These are phyloP conservation scores for Pogostemon cablin DNA, from an alignment of 257 asterid genomes.

Conservation along the genomic window DNA sequence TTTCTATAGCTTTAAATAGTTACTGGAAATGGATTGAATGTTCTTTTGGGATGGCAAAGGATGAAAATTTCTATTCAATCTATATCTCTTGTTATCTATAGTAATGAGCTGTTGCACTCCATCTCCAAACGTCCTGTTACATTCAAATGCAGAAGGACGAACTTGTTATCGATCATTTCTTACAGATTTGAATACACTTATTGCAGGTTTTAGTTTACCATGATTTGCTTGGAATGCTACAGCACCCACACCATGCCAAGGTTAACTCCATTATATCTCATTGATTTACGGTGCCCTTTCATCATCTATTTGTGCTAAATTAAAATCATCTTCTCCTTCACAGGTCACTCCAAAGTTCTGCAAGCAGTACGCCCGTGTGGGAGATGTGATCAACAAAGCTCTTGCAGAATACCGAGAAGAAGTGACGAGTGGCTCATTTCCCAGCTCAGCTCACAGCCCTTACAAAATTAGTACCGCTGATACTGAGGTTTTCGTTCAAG, in stretches of 20 bases:
- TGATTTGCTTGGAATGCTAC: slow-evolving; percentile 89
- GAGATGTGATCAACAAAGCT: slow-evolving; percentile 75
- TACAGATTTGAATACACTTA: neutral
- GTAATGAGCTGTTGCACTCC: too few species aligned
- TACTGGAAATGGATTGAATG: neutral
- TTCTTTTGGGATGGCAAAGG: neutral
- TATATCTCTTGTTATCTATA: too few species aligned
- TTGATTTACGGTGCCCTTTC: neutral
- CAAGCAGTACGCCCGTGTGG: slow-evolving; percentile 77
- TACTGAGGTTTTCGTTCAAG: slow-evolving; percentile 51
- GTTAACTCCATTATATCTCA: slow-evolving; percentile 35
- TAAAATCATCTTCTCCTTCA: slow-evolving; percentile 24
- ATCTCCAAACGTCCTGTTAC: too few species aligned
- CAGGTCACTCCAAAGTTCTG: slow-evolving; percentile 93
- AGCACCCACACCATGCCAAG: slow-evolving; percentile 95
- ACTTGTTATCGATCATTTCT: neutral
- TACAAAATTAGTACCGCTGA: slow-evolving; percentile 66
- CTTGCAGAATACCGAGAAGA: slow-evolving; percentile 73
- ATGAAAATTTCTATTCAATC: neutral
- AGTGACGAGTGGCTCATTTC: slow-evolving; percentile 66
- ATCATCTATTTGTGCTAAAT: neutral
- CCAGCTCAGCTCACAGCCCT: slow-evolving; percentile 68
- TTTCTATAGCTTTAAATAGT: too few species aligned
- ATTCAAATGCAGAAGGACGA: too few species aligned
- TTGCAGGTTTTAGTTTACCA: slow-evolving; percentile 91